Base-by-base conservation (phyloP, 78 protist species). In the Capsaspora owczarzaki region DNA sequence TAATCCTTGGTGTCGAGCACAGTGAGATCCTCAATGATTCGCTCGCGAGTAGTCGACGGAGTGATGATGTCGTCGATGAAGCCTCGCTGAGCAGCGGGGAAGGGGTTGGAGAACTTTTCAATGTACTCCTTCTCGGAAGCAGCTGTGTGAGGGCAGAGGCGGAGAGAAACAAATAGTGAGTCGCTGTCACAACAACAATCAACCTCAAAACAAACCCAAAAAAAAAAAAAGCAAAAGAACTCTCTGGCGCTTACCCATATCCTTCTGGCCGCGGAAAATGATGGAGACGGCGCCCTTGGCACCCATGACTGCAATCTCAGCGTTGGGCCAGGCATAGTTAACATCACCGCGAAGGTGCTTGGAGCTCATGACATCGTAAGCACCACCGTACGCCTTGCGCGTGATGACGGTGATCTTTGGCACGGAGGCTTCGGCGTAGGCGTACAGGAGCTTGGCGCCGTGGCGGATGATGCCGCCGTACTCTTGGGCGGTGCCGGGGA, bases 251-350 rank as follows among this genome's bases (percentile, higher is more conserved):
- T 10, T 40, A 37, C 46, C 49, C 5, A 47, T 16, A 69, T 49
- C n/a, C 29, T 4, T 0, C 23, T 43, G 46, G 51, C 91, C 91
- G 14, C 97, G 78, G 89, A 90, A 95, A 72, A 96, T 86, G 87
- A 97, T 95, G 74, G 92, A 91, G 38, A 89, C 95, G 0, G 98
- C 99, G 44, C 99, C 99, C 85, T 95, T 91, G 12, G 99, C 95
- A 8, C 99, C 99, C 99, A 97, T 97, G 37, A 97, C 99, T 25
- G 99, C 99, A 22, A 97, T 86, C 80, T 97, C 99, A 51, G 97
- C 96, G n/a, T 89, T 85, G 47, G 99, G 99, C 99, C 99, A 97
- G 1, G 98, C 95, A 87, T 95, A 94, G 87, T 96, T 96, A 46
- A 40, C n/a, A 81, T 97, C 99, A 53, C 97, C 97, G 42, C 98